Evolutionary conservation across 2,329 filamentous ascomycete species (phyloP).

Genomic region (Cercospora zeina): DNA sequence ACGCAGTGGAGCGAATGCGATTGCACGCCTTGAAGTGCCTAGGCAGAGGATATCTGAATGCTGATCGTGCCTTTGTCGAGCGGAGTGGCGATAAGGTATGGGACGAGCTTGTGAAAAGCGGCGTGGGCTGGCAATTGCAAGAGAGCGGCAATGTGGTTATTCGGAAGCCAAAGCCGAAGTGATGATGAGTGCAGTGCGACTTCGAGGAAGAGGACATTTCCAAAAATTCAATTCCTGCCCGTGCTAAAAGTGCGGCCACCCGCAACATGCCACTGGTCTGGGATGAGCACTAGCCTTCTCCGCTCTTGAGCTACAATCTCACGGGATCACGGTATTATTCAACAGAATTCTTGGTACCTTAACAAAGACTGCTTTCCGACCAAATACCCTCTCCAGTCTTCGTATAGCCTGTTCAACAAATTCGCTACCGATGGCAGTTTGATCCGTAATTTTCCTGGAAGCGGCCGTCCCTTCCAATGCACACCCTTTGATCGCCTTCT

Average conservation of each 20-base stretch:
- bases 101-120: conserved; percentile 68
- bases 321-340: background rate
- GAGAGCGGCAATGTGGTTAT: conserved; percentile 70
- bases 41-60: conserved; percentile 74
- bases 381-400: background rate
- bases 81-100: conserved; percentile 68
- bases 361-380: background rate
- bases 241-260: background rate
- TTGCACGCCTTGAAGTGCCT: conserved; percentile 82
- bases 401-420: background rate
- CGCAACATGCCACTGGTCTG: background rate
- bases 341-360: background rate
- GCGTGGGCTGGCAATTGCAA: conserved; percentile 82
- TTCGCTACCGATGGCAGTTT: background rate
- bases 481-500: conserved; percentile 1
- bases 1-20: conserved; percentile 72
- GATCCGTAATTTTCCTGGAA: background rate
- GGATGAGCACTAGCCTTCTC: background rate
- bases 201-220: background rate
- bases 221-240: background rate
- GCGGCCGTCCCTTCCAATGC: background rate
- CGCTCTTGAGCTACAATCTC: background rate
- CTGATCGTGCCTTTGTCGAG: conserved; percentile 70
- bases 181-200: background rate
- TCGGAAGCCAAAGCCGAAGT: conserved; percentile 56